Evolutionary conservation across 345 rosid genomes (phyloP).

Genomic region (Corchorus capsularis): DNA sequence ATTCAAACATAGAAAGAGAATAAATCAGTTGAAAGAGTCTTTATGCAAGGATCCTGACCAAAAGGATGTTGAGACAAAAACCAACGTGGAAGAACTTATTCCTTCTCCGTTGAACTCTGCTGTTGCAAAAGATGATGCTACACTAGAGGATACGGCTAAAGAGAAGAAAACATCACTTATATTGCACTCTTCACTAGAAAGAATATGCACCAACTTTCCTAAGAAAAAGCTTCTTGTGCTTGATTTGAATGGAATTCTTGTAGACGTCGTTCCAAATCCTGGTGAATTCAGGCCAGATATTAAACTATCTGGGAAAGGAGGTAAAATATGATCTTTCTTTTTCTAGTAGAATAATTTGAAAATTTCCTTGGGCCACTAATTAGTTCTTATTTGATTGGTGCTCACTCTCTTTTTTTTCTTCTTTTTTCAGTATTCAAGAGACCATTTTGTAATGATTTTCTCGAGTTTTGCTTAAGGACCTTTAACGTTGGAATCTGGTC

Average conservation of each 20-base stretch:
- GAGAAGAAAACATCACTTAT: slow-evolving; percentile 24
- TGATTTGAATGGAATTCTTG: slow-evolving; percentile 87
- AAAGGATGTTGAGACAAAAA: slow-evolving; percentile 28
- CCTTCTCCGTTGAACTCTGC: slow-evolving; percentile 26
- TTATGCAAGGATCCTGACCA: slow-evolving; percentile 20
- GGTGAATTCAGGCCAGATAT: slow-evolving; percentile 39
- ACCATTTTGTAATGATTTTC: slow-evolving; percentile 65
- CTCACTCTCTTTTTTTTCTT: slow-evolving; percentile 19
- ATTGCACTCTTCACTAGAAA: slow-evolving; percentile 23
- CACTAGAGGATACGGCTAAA: slow-evolving; percentile 14
- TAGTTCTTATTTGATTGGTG: slow-evolving; percentile 1
- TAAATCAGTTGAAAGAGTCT: slow-evolving; percentile 16
- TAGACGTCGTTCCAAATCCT: slow-evolving; percentile 44
- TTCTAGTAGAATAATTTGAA: slow-evolving; percentile 3
- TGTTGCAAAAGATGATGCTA: slow-evolving; percentile 14
- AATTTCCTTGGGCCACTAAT: slow-evolving; percentile 6
- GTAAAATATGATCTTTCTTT: slow-evolving; percentile 37
- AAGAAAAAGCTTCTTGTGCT: slow-evolving; percentile 73
- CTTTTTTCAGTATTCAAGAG: slow-evolving; percentile 65
- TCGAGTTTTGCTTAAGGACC: slow-evolving; percentile 76
- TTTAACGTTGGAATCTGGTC: slow-evolving; percentile 91
- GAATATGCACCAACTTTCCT: slow-evolving; percentile 28
- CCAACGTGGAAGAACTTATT: slow-evolving; percentile 17
- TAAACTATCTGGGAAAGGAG: slow-evolving; percentile 48
- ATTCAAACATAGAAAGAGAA: slow-evolving; percentile 8